These are phyloP conservation scores for Picea sitchensis DNA, from an alignment of 75 land plant species.

Conservation along the genomic window DNA sequence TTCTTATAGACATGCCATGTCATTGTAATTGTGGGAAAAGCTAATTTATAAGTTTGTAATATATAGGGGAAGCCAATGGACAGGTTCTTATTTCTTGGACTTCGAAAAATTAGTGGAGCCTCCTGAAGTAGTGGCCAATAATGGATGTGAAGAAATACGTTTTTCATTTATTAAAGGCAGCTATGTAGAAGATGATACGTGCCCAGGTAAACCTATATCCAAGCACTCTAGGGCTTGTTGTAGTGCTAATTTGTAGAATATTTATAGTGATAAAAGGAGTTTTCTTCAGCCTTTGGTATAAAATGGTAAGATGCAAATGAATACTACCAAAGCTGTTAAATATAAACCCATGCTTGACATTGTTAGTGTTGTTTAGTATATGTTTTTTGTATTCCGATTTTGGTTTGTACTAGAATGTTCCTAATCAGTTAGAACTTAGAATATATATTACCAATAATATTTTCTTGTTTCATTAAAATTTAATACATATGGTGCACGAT, in stretches of 20 bases:
- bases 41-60: neutral
- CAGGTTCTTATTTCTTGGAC: constrained; percentile 73
- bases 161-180: constrained; percentile 78
- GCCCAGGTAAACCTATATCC: neutral
- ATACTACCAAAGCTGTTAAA: neutral
- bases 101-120: constrained; percentile 51
- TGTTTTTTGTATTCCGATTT: too few species aligned
- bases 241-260: neutral
- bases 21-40: neutral
- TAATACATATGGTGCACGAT: neutral
- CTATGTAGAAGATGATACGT: constrained; percentile 56
- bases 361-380: neutral
- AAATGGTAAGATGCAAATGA: neutral
- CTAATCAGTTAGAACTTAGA: neutral
- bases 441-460: neutral
- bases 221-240: neutral
- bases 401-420: too few species aligned
- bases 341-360: neutral
- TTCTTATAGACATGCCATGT: neutral
- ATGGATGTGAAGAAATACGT: constrained; percentile 49
- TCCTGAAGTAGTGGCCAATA: neutral
- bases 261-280: neutral
- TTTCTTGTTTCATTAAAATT: neutral
- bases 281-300: neutral
- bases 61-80: constrained; percentile 82